Evolutionary conservation across 805 yeast genomes (phyloP).

Genomic region (Candida multigemmis): DNA sequence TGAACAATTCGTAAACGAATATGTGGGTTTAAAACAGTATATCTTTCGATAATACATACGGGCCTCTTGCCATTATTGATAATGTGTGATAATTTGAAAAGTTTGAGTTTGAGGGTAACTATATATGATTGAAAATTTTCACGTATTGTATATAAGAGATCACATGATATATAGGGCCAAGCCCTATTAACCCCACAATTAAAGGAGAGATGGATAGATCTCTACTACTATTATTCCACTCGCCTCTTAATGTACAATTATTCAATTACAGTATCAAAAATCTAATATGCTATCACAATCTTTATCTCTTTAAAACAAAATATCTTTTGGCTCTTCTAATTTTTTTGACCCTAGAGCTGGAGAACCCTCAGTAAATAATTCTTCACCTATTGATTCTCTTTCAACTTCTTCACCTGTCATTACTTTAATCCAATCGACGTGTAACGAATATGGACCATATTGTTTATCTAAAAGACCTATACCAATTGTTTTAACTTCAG

Average conservation of each 20-base stretch:
- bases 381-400: conserved; percentile 7
- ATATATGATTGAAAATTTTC: conserved; percentile 4
- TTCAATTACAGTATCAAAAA: too few species aligned
- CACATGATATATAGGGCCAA: too few species aligned
- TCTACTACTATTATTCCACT: too few species aligned
- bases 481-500: conserved; percentile 64
- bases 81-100: conserved; percentile 9
- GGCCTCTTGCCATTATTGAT: conserved; percentile 47
- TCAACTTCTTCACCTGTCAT: conserved; percentile 47
- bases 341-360: conserved; percentile 17
- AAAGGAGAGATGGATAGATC: too few species aligned
- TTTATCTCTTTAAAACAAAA: conserved; percentile 13
- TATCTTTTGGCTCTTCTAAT: conserved; percentile 23
- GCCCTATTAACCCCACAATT: too few species aligned
- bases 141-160: too few species aligned
- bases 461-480: conserved; percentile 70
- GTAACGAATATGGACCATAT: conserved; percentile 65
- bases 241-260: too few species aligned
- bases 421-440: conserved; percentile 67
- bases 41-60: conserved; percentile 23
- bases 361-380: conserved; percentile 10
- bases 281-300: conserved; percentile 1
- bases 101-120: conserved; percentile 3
- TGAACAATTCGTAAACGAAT: conserved; percentile 1
- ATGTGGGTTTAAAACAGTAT: conserved; percentile 5